A percentile compares a stretch with the other conserved stretches of the same genome.
Evolutionary conservation across 495 filamentous ascomycete species (phyloP).

Genomic region (Lineolata rhizophorae): DNA sequence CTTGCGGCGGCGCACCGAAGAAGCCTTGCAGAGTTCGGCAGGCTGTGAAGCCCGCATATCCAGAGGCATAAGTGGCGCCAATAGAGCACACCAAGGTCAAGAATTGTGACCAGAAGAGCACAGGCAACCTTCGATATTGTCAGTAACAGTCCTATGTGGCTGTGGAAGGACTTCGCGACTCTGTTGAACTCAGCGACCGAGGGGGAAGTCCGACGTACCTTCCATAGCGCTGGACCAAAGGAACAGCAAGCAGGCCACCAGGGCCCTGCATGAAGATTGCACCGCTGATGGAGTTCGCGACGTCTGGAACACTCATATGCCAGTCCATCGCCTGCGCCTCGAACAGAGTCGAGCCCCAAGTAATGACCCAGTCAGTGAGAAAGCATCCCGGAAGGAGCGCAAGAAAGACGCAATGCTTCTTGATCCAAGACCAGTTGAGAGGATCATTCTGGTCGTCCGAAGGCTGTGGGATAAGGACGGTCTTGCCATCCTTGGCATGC

Average conservation of each 20-base stretch:
- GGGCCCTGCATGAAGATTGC: constrained; percentile 30
- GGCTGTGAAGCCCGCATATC: constrained; percentile 25
- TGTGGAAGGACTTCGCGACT: too few species aligned
- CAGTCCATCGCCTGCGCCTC: constrained; percentile 26
- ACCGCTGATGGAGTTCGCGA: constrained; percentile 25
- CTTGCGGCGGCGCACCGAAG: constrained; percentile 24
- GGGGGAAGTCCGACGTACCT: constrained; percentile 11
- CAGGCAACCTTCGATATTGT: constrained; percentile 11
- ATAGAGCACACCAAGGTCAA: constrained; percentile 25
- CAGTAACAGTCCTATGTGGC: too few species aligned
- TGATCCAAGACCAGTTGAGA: constrained; percentile 11
- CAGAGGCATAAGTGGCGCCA: constrained; percentile 22
- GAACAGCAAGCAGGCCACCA: constrained; percentile 29
- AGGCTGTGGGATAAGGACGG: constrained; percentile 10
- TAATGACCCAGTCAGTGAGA: constrained; percentile 22
- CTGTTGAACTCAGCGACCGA: neutral
- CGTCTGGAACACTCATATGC: constrained; percentile 21
- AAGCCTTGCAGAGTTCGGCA: constrained; percentile 31
- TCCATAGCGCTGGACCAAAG: constrained; percentile 26
- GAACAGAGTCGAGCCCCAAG: constrained; percentile 28
- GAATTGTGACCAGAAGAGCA: constrained; percentile 30
- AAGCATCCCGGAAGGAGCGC: constrained; percentile 4
- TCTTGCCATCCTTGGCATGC: constrained; percentile 12
- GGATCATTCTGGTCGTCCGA: constrained; percentile 10
- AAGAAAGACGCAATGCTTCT: constrained; percentile 9